Base-by-base conservation (phyloP, 1,139 yeast species). In the Pichia terricola region DNA sequence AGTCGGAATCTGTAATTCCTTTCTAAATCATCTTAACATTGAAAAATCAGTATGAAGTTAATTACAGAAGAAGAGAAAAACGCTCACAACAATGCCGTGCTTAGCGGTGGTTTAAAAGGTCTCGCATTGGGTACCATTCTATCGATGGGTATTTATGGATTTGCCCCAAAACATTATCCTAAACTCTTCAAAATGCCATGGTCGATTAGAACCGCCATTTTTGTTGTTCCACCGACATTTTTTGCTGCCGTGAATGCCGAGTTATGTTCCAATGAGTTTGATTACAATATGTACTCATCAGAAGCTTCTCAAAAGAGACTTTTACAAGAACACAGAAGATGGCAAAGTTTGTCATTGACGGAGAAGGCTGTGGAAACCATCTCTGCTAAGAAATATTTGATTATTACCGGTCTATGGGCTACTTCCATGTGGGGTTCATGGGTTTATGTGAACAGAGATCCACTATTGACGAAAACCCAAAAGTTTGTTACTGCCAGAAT, bases 401-500 rank as follows among this genome's bases (percentile, higher is more conserved):
- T 84, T 55, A 80, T 89, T 52, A 75, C 83, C 34, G 78, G 78
- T 42, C 73, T 88, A 2, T 88, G 96, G 96, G 95, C 87, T 25
- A 87, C 79, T 28, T 80, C 94, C 6, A 66, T 88, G 69, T 87
- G 74, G 53, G 95, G 94, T 1, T 81, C 95, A 3, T 86, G 94
- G 87, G 76, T 69, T 46, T 58, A 70, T 41, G 87, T 86, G 42
- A 81, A 85, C 68, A 75, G 73, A 55, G 95, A 87, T 64, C 81
- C 79, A 54, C 71, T 79, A 62, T 73, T 87, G 81, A 76, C 88
- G 45, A 75, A 74, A 47, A 69, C 95, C 4, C 96, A 88, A 66
- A 88, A 87, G 64, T 77, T 86, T 35, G 95, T 86, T 31, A 94
- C 85, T 63, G 95, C 96, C 30, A 81, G 96, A 75, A 87, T 87